A percentile compares a stretch with the other conserved stretches of the same genome.
Evolutionary conservation across 2,329 filamentous ascomycete genomes (phyloP).

Genomic region (Cercospora sp.): DNA sequence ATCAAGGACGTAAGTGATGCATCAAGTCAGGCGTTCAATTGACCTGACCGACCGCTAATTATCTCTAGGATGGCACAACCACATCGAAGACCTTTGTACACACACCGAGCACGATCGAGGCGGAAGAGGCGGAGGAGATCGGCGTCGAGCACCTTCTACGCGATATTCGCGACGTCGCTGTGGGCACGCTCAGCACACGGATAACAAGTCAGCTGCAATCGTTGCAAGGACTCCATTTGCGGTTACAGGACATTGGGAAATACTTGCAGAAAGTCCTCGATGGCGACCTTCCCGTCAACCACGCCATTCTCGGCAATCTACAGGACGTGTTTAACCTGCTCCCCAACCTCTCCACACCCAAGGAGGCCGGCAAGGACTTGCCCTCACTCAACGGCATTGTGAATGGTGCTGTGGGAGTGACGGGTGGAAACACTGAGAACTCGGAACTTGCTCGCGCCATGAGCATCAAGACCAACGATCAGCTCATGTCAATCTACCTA

Average conservation of each 20-base stretch:
- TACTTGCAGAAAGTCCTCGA: slow-evolving; percentile 97
- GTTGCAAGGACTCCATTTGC: slow-evolving; percentile 89
- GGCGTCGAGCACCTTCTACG: slow-evolving; percentile 96
- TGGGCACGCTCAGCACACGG: slow-evolving; percentile 91
- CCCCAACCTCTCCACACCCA: slow-evolving; percentile 87
- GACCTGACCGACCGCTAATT: slow-evolving; percentile 27
- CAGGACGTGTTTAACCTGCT: slow-evolving; percentile 99
- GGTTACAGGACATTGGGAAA: slow-evolving; percentile 89
- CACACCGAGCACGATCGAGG: slow-evolving; percentile 96
- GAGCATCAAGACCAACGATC: slow-evolving; percentile 99
- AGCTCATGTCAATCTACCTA: slow-evolving; percentile 97
- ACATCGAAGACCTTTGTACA: slow-evolving; percentile 97
- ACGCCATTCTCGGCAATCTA: slow-evolving; percentile 95
- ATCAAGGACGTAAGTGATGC: slow-evolving; percentile 82
- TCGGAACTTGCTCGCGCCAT: slow-evolving; percentile 92
- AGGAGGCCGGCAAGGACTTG: slow-evolving; percentile 64
- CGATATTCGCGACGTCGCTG: slow-evolving; percentile 96
- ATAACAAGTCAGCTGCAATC: slow-evolving; percentile 98
- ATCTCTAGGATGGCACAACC: slow-evolving; percentile 82
- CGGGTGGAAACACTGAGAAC: slow-evolving; percentile 58
- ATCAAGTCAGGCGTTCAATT: not conserved
- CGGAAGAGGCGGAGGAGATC: slow-evolving; percentile 98
- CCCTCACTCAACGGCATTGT: slow-evolving; percentile 51
- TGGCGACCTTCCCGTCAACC: slow-evolving; percentile 89
- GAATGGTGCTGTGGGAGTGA: slow-evolving; percentile 58